Evolutionary conservation across 108 stramenopile species (phyloP), one percentile per base, ranked within the genome.

Genomic region (Pseudonitzschia multistriata): DNA sequence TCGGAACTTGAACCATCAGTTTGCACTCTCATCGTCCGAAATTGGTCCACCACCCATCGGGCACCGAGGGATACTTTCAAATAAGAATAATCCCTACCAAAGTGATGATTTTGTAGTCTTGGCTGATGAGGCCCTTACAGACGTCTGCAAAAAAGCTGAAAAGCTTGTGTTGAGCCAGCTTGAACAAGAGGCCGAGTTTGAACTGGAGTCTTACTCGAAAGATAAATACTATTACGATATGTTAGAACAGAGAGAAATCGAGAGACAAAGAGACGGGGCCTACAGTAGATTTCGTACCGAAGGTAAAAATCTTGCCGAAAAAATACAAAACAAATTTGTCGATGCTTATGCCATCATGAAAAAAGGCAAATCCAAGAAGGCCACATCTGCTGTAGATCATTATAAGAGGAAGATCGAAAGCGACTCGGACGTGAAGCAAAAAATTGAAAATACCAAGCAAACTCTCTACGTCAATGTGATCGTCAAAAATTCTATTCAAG

Each of bases 381-480:
- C 67, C 11, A 40, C 37, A 11, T 17, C 63, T 24, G 37, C 49
- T 3, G 49, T 70, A 3, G 86, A 86, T 67, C 74, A 84, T 42
- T 86, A 83, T 59, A 77, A 63, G 19, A 77, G 75, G 24, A 87
- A 79, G 31, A 65, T 49, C 2, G 68, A 76, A 37, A 78, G 75
- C 35, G 69, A 78, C 25, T 67, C 70, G 33, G 74, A 66, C 28
- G 56, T 19, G 25, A 66, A 37, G 1, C 66, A 61, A 8, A 71
- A 78, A 17, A 73, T 88, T 27, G 72, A 54, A 11, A 83, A 88
- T 47, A 69, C 64, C 17, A 62, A 66, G 19, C 59, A 81, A 7
- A 92, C 88, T 3, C 62, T 88, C 19, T 92, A 87, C 62, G 74
- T 92, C 45, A 92, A 92, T 62, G 87, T 92, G 13, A 81, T 92